phyloP scores from a whole-genome alignment of 2,329 filamentous ascomycete species.

The Pseudocercospora musae region DNA sequence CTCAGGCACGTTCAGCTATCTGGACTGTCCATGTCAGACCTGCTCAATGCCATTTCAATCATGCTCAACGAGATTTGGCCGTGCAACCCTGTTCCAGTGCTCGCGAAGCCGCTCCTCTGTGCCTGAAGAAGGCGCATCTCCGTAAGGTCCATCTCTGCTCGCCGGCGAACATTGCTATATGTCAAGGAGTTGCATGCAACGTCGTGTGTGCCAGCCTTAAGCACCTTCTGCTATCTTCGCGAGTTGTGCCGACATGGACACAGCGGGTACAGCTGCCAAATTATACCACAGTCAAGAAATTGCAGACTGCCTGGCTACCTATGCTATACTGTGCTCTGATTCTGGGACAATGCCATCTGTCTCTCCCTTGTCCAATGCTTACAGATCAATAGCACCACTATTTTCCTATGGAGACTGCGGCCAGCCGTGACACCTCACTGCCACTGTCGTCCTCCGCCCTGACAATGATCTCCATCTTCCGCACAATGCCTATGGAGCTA shows the following conservation, averaged over 20 bases:
- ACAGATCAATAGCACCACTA: not conserved
- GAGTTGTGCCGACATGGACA: no score
- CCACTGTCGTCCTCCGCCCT: not conserved
- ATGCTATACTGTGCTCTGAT: not conserved
- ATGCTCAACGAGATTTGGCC: not conserved
- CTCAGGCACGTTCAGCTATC: not conserved
- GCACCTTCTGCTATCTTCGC: no score
- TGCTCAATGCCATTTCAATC: not conserved
- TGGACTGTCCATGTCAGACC: not conserved
- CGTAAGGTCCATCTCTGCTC: no score
- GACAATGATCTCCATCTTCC: not conserved
- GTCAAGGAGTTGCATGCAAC: no score
- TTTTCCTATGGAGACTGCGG: not conserved
- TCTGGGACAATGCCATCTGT: not conserved
- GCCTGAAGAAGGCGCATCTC: not conserved
- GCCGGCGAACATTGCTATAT: no score
- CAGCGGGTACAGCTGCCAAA: no score
- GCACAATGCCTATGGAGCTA: not conserved
- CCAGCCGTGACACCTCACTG: not conserved
- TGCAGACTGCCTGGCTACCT: not conserved
- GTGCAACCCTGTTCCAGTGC: not conserved
- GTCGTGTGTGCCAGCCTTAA: no score
- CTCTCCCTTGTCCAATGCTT: not conserved
- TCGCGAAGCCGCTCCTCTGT: not conserved
- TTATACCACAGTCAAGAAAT: no score